Evolutionary conservation across 331 rosid genomes (phyloP), one percentile per base, ranked within the genome.

Genomic region (Quercus phellos): DNA sequence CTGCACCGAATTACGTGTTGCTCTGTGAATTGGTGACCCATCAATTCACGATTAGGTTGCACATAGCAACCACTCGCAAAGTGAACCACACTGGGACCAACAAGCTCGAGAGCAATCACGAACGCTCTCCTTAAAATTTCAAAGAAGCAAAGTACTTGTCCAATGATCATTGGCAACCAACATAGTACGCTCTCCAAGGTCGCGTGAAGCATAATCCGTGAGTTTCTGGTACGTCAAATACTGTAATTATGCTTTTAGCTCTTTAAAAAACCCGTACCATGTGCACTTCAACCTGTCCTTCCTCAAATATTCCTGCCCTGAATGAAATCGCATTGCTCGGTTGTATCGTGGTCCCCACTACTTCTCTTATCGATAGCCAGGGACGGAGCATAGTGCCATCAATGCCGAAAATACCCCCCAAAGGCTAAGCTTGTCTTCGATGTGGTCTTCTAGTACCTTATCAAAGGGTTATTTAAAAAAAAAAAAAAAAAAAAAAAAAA

Each of bases 251-350:
- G 2, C 6, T 16, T 67, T 68, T 30, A 70, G 7, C 4, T 9
- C 11, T 17, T 18, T 46, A 10, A 12, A 46, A 46, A 46, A 46
- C 26, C 80, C 84, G 86, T 82, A 85, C 85, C 78, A 72, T 58
- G 84, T 80, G 85, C 85, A 53, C 81, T 68, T 75, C 74, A 32
- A 75, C 11, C 58, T 78, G 86, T 79, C 86, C 86, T 73, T 29
- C 88, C 89, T 78, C 79, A 13, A 0, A 64, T 69, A 22, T 6
- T 18, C 75, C 88, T 84, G 58, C 81, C 70, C 87, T 83, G 34
- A 2, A 34, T 76, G 21, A 11, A 8, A 51, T 9, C 10, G 19
- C 13, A 10, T 46, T 46, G 53, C 53, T 10, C 1, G 4, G 53
- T 3, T 46, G 53, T 46, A 0, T 67, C 42, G 16, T 17, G 4